phyloP scores from a whole-genome alignment of 768 basidiomycete species.

The Chalciporus pseudorubinellus region DNA sequence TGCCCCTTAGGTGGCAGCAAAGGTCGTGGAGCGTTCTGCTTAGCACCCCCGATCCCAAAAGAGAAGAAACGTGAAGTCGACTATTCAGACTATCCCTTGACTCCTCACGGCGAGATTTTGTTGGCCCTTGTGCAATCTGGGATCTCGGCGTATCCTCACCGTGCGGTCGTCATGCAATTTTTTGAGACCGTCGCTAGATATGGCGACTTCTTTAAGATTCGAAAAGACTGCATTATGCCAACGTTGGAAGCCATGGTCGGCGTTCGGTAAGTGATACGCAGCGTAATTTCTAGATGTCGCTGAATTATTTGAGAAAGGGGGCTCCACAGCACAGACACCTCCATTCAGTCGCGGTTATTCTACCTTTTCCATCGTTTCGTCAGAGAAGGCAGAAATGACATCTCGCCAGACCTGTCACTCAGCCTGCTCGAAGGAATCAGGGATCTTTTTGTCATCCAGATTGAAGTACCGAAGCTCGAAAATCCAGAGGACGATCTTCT shows the following conservation, averaged over 20 bases:
- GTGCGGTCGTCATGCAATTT: constrained; percentile 82
- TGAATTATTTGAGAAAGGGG: constrained; percentile 52
- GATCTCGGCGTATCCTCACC: constrained; percentile 79
- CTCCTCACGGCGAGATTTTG: constrained; percentile 87
- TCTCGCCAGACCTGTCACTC: constrained; percentile 67
- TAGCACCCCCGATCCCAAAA: constrained; percentile 65
- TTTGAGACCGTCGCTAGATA: constrained; percentile 94
- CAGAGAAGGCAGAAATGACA: constrained; percentile 74
- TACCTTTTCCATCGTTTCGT: constrained; percentile 95
- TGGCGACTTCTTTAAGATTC: constrained; percentile 93
- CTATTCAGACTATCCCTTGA: constrained; percentile 81
- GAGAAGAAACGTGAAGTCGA: constrained; percentile 66
- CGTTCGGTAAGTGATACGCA: constrained; percentile 51
- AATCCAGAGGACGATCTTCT: constrained; percentile 71
- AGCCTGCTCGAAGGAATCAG: constrained; percentile 70
- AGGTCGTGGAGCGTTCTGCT: constrained; percentile 84
- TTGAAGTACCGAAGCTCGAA: constrained; percentile 76
- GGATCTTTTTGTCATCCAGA: constrained; percentile 75
- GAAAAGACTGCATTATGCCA: constrained; percentile 84
- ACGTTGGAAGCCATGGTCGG: constrained; percentile 88
- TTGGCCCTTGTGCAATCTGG: constrained; percentile 80
- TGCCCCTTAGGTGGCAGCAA: constrained; percentile 60
- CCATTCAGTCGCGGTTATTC: constrained; percentile 74
- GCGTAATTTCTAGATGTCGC: background rate
- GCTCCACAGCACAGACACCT: constrained; percentile 71